phyloP scores from a whole-genome alignment of 1,139 yeast genomes.

The Lodderomyces metapsilosis region DNA sequence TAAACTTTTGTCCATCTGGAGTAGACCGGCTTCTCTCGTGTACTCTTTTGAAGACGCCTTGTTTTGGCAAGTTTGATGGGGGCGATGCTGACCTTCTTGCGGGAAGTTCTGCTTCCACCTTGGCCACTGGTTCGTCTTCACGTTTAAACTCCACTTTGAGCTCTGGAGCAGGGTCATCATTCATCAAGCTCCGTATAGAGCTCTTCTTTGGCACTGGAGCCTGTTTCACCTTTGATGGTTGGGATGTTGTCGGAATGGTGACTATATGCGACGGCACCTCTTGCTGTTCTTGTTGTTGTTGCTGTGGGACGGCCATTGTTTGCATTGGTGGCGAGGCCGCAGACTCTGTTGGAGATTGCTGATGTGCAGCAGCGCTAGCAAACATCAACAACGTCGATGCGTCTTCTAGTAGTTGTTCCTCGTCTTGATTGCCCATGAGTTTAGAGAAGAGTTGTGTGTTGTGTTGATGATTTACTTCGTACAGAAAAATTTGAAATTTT shows the following conservation, averaged over 20 bases:
- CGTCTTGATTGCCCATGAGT: constrained; percentile 18
- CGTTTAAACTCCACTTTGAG: constrained; percentile 7
- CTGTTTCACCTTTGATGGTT: background rate
- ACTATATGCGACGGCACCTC: constrained; percentile 7
- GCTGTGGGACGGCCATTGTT: background rate
- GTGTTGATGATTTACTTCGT: constrained; percentile 1
- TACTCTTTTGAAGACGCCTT: constrained; percentile 14
- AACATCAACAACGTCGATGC: constrained; percentile 68
- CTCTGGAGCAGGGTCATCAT: constrained; percentile 10
- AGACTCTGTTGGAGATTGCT: constrained; percentile 22
- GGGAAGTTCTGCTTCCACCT: background rate
- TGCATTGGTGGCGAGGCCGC: constrained; percentile 12
- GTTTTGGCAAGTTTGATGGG: constrained; percentile 9
- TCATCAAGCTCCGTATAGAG: constrained; percentile 15
- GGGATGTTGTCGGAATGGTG: constrained; percentile 4
- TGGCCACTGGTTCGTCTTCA: background rate
- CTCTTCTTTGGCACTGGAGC: constrained; percentile 11
- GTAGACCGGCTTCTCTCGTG: constrained; percentile 24
- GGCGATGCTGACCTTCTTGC: constrained; percentile 11
- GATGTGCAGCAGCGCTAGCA: constrained; percentile 55
- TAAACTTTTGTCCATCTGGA: constrained; percentile 16
- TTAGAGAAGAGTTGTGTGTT: background rate
- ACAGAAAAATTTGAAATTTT: background rate
- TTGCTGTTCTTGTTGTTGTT: constrained; percentile 3
- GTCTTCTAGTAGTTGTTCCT: constrained; percentile 51